Evolutionary conservation across 345 rosid genomes (phyloP).

Genomic region (Melaleuca alternifolia): DNA sequence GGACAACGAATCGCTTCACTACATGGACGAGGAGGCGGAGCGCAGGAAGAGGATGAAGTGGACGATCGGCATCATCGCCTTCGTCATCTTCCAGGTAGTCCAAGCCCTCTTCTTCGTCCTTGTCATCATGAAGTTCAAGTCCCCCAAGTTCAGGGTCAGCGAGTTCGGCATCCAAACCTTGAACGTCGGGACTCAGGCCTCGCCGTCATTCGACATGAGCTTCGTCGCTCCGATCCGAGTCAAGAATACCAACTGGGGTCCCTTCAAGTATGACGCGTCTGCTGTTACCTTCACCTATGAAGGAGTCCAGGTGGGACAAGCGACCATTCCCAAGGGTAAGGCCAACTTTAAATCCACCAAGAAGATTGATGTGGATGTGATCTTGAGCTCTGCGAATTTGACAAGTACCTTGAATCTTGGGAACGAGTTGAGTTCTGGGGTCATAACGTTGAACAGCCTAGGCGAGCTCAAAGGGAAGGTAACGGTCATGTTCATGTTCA

Average conservation of each 20-base stretch:
- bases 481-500: conserved; percentile 2
- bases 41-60: conserved; percentile 13
- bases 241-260: conserved; percentile 11
- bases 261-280: neutral
- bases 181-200: neutral
- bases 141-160: conserved; percentile 12
- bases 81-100: conserved; percentile 7
- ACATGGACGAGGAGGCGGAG: neutral
- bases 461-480: conserved; percentile 2
- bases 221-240: neutral
- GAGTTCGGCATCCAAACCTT: neutral
- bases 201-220: neutral
- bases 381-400: neutral
- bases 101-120: conserved; percentile 6
- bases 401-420: neutral
- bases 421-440: neutral
- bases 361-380: neutral
- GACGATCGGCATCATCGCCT: conserved; percentile 1
- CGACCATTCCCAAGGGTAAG: neutral
- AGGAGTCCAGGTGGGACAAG: neutral
- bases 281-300: neutral
- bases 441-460: neutral
- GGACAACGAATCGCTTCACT: too few relatives aligned
- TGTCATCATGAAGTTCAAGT: conserved; percentile 2
- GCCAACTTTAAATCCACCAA: conserved; percentile 3